These are phyloP conservation scores for Globisporangium barbulae DNA, from an alignment of 352 stramenopile genomes.

Conservation along the genomic window DNA sequence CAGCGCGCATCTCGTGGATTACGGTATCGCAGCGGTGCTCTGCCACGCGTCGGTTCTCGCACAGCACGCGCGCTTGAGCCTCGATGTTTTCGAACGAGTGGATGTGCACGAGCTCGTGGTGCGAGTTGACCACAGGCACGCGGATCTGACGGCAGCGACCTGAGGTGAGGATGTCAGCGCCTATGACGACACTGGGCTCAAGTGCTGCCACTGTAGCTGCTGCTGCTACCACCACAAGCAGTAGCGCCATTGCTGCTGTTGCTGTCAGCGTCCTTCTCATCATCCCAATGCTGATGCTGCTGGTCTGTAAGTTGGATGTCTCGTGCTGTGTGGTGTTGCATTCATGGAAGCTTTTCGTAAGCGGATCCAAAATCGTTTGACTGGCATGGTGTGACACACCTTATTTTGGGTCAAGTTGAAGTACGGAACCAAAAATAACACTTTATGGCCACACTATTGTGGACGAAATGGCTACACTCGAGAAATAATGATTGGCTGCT, in stretches of 20 bases:
- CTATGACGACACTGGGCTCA: not conserved
- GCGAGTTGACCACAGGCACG: slow-evolving; percentile 23
- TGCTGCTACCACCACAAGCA: not conserved
- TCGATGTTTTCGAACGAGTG: slow-evolving; percentile 33
- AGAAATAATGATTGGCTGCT: not conserved
- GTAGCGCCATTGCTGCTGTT: not conserved
- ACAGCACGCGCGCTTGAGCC: slow-evolving; percentile 20
- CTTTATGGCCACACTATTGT: too few species aligned
- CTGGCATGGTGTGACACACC: slow-evolving; percentile 3
- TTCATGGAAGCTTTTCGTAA: slow-evolving; percentile 6
- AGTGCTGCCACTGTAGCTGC: not conserved
- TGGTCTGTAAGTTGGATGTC: not conserved
- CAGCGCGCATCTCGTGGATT: slow-evolving; percentile 26
- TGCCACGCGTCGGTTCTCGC: slow-evolving; percentile 22
- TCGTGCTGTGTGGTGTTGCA: too few species aligned
- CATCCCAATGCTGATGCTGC: not conserved
- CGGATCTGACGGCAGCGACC: slow-evolving; percentile 23
- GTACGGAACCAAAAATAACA: not conserved
- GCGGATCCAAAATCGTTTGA: slow-evolving; percentile 1
- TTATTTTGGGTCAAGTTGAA: slow-evolving; percentile 6
- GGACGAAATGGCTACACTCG: not conserved
- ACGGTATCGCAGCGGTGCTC: slow-evolving; percentile 30
- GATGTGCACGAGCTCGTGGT: slow-evolving; percentile 35
- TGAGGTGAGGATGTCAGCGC: not conserved
- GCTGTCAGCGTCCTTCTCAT: not conserved